Conservation (phyloP, 148 eudicot species). For the Chenopodium album region DNA sequence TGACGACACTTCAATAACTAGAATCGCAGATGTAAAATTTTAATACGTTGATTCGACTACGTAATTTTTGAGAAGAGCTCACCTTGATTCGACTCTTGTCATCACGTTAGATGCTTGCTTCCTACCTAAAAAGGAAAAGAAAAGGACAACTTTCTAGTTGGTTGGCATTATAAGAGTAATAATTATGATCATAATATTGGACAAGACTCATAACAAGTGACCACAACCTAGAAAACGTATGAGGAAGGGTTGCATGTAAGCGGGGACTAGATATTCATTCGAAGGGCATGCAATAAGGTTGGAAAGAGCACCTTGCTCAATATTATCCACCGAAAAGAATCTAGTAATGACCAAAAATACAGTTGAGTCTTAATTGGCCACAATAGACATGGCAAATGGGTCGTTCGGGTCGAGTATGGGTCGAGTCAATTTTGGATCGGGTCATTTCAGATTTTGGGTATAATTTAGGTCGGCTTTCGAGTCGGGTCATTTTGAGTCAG, state of each 20-base stretch:
- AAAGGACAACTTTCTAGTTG: not conserved
- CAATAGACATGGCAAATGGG: too few species aligned
- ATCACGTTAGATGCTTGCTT: not conserved
- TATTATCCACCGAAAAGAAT: not conserved
- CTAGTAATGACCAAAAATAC: not conserved
- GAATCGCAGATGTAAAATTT: too few species aligned
- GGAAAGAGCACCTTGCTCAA: not conserved
- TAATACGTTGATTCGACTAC: too few species aligned
- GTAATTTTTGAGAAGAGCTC: not conserved
- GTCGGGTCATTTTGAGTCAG: too few species aligned
- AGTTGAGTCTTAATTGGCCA: not conserved
- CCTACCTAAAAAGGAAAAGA: not conserved
- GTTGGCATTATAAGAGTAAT: not conserved
- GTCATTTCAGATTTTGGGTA: too few species aligned
- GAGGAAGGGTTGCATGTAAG: conserved; percentile 9
- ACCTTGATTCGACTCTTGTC: too few species aligned
- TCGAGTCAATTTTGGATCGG: too few species aligned
- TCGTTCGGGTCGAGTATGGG: too few species aligned
- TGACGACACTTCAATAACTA: too few species aligned
- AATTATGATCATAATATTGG: not conserved
- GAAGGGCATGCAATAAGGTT: too few species aligned
- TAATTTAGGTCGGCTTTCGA: too few species aligned
- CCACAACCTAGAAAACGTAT: not conserved
- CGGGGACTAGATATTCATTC: not conserved
- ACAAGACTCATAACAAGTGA: not conserved